Conservation (phyloP, 495 filamentous ascomycete species). For the Hypoxylon subgilvum region DNA sequence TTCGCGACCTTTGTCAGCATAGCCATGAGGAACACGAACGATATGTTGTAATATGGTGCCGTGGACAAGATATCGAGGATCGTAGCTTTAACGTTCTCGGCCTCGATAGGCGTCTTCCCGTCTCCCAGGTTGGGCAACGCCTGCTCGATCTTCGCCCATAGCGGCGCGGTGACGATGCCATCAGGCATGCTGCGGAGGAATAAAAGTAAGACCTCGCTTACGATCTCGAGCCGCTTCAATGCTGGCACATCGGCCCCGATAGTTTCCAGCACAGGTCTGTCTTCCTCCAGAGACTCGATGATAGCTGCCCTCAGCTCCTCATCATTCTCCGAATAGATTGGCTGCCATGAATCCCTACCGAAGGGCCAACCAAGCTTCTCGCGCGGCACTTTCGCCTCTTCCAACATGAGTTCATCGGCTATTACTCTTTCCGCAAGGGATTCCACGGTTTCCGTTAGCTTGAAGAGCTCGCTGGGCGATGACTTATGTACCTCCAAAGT, state of each 20-base stretch:
- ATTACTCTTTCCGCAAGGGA: constrained; percentile 72
- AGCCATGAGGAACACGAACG: constrained; percentile 82
- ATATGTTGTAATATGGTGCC: constrained; percentile 78
- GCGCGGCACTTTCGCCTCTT: constrained; percentile 63
- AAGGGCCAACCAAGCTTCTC: constrained; percentile 78
- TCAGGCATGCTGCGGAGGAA: constrained; percentile 77
- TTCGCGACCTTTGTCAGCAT: constrained; percentile 64
- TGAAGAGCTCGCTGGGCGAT: constrained; percentile 82
- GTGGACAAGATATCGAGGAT: constrained; percentile 75
- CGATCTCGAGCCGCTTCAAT: constrained; percentile 70
- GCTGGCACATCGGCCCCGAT: constrained; percentile 66
- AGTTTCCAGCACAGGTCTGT: constrained; percentile 58
- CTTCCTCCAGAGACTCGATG: constrained; percentile 73
- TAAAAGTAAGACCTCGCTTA: constrained; percentile 68
- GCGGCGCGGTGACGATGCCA: constrained; percentile 68
- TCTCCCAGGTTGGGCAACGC: constrained; percentile 54
- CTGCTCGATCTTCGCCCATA: constrained; percentile 76
- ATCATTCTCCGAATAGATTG: constrained; percentile 35
- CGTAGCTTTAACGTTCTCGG: constrained; percentile 70
- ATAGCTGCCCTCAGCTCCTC: constrained; percentile 48
- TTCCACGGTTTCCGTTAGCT: constrained; percentile 83
- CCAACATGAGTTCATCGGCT: constrained; percentile 84
- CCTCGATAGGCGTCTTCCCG: constrained; percentile 36
- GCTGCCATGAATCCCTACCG: constrained; percentile 49
- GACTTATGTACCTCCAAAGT: constrained; percentile 52